These are phyloP conservation scores for Puccinia coronata DNA, from an alignment of 1,284 basidiomycete species.

Conservation along the genomic window DNA sequence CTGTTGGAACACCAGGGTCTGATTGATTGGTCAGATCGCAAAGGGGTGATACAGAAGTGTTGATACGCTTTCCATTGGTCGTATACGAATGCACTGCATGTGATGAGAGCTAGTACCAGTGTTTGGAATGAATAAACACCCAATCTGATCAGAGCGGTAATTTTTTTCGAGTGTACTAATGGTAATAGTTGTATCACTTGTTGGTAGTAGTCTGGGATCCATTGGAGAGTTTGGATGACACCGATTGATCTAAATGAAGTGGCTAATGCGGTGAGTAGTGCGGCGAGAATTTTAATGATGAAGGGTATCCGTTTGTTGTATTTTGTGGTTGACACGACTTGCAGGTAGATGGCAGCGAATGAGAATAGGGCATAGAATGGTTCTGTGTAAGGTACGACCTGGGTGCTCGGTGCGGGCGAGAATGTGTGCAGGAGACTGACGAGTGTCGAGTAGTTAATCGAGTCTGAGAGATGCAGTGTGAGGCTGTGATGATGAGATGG, in stretches of 20 bases:
- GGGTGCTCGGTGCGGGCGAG: constrained; percentile 26
- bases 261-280: neutral
- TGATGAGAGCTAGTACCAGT: neutral
- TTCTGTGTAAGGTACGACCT: constrained; percentile 42
- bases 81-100: constrained; percentile 11
- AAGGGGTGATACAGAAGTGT: neutral
- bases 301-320: neutral
- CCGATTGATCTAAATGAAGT: constrained; percentile 30
- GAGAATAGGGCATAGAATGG: constrained; percentile 41
- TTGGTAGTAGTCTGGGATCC: neutral
- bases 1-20: constrained; percentile 36
- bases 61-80: constrained; percentile 26
- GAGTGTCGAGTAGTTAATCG: constrained; percentile 8
- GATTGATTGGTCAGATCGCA: neutral
- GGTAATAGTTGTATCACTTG: neutral
- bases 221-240: constrained; percentile 13
- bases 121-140: neutral
- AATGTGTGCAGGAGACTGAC: constrained; percentile 19
- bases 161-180: neutral
- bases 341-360: constrained; percentile 6
- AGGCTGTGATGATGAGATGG: neutral
- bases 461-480: constrained; percentile 7
- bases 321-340: too few relatives aligned
- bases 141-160: neutral
- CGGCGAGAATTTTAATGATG: neutral